Evolutionary conservation across 768 basidiomycete species (phyloP).

Genomic region (Lentinula lateritia): DNA sequence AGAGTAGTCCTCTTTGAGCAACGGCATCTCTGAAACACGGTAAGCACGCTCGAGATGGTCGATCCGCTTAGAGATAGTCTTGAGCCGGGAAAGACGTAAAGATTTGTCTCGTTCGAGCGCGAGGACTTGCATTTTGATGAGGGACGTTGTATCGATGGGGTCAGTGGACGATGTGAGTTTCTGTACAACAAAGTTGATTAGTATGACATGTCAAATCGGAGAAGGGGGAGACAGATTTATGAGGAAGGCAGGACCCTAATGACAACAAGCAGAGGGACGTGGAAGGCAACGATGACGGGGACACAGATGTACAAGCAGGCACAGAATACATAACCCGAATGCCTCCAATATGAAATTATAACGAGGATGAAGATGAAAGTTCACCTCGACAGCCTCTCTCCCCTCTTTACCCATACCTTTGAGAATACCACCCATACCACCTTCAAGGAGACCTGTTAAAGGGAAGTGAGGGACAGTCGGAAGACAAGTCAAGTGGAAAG

Average conservation of each 20-base stretch:
- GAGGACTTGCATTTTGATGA: slow-evolving; percentile 87
- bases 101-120: slow-evolving; percentile 97
- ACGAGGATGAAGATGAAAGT: slow-evolving; percentile 19
- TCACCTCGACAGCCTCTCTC: slow-evolving; percentile 64
- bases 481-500: not conserved
- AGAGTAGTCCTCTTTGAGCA: slow-evolving; percentile 83
- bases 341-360: not conserved
- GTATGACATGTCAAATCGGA: too few species aligned
- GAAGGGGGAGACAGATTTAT: too few species aligned
- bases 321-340: not conserved
- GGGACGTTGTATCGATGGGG: slow-evolving; percentile 69
- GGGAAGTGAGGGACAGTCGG: not conserved
- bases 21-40: slow-evolving; percentile 86
- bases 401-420: slow-evolving; percentile 73
- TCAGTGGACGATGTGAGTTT: not conserved
- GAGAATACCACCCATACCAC: slow-evolving; percentile 23
- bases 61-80: slow-evolving; percentile 81
- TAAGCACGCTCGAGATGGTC: slow-evolving; percentile 95
- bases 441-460: not conserved
- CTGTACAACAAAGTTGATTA: not conserved
- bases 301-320: not conserved
- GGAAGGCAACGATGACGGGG: too few species aligned
- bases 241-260: too few species aligned
- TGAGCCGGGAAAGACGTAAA: slow-evolving; percentile 74
- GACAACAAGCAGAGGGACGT: not conserved